Conservation (phyloP, 1,284 basidiomycete species). For the Leccinum fuscescens region DNA sequence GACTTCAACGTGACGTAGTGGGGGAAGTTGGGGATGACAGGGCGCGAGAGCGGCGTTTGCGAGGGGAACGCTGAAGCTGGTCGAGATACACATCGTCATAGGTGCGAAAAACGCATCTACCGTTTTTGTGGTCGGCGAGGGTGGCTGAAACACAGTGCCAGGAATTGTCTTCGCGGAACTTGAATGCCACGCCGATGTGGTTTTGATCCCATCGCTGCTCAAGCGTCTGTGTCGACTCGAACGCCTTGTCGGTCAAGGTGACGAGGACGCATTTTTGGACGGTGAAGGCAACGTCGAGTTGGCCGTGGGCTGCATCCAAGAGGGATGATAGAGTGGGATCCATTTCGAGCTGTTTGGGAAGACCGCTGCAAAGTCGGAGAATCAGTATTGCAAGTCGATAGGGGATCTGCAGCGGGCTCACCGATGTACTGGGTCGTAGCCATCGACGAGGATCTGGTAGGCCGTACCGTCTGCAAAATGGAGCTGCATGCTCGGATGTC, state of each 20-base stretch:
- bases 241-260: constrained; percentile 57
- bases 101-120: constrained; percentile 51
- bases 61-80: constrained; percentile 39
- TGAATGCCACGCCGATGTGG: constrained; percentile 50
- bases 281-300: constrained; percentile 39
- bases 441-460: constrained; percentile 61
- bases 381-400: not conserved
- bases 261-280: constrained; percentile 54
- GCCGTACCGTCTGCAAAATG: constrained; percentile 51
- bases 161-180: constrained; percentile 39
- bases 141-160: constrained; percentile 69
- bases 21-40: constrained; percentile 26
- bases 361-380: constrained; percentile 31
- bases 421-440: constrained; percentile 54
- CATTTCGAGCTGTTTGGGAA: constrained; percentile 60
- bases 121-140: constrained; percentile 48
- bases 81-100: constrained; percentile 61
- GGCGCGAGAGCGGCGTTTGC: constrained; percentile 30
- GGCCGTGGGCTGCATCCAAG: constrained; percentile 39
- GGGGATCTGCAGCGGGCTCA: constrained; percentile 12
- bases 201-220: constrained; percentile 53
- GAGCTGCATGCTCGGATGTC: constrained; percentile 56
- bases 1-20: constrained; percentile 22
- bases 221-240: constrained; percentile 34
- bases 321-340: constrained; percentile 43